Percentiles rank a stretch among this genome's conserved stretches.
These are phyloP conservation scores for Bonia amplexicaulis DNA, from an alignment of 176 grass and related monocot genomes.

Conservation along the genomic window DNA sequence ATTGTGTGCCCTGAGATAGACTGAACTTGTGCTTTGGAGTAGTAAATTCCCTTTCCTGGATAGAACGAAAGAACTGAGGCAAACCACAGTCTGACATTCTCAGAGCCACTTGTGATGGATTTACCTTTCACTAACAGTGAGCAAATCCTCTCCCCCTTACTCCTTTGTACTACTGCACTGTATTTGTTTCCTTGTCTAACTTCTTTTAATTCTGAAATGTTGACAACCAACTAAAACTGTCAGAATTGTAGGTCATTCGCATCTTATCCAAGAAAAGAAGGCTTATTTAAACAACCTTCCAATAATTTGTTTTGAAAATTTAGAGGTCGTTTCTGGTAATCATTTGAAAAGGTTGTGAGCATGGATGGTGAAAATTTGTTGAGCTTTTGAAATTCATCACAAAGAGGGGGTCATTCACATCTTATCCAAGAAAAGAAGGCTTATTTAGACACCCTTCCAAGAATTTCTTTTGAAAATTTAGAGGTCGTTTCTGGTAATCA, in stretches of 20 bases:
- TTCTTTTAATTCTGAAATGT: background rate
- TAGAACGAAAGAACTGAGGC: background rate
- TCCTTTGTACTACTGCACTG: background rate
- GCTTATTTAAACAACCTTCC: background rate
- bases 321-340: background rate
- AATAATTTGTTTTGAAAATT: background rate
- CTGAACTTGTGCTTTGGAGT: constrained; percentile 15
- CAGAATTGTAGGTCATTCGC: background rate
- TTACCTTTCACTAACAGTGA: constrained; percentile 9
- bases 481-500: background rate
- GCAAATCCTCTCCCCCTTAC: background rate
- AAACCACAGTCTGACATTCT: background rate
- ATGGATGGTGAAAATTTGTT: background rate
- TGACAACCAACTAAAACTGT: background rate
- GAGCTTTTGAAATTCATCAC: background rate
- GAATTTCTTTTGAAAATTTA: background rate
- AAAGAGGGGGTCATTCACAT: too few relatives aligned
- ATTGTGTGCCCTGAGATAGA: background rate
- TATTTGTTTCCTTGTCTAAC: background rate
- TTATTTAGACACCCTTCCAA: background rate
- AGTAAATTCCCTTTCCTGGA: background rate
- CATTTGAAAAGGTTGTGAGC: background rate
- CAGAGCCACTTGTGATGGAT: background rate
- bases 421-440: background rate
- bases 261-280: background rate